A percentile compares a stretch with the other conserved stretches of the same genome.
Evolutionary conservation across 2,329 filamentous ascomycete species (phyloP).

Genomic region (Arthrobotrys entomopaga): DNA sequence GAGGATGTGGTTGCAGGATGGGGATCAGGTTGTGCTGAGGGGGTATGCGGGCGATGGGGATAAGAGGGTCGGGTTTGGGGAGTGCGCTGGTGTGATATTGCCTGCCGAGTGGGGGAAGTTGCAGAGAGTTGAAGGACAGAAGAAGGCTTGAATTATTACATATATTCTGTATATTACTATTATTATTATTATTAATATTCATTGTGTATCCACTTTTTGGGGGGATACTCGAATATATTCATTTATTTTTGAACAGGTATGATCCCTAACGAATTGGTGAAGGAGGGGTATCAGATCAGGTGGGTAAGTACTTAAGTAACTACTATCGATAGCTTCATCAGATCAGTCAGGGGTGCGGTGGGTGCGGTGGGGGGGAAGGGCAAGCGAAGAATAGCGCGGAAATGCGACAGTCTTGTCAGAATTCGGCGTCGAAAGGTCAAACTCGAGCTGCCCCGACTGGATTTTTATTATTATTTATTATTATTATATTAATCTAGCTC

Average conservation of each 20-base stretch:
- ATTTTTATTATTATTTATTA: background rate
- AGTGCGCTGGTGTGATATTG: conserved; percentile 73
- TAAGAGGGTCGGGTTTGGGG: conserved; percentile 78
- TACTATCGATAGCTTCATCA: no score
- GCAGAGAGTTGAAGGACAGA: conserved; percentile 32
- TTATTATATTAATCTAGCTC: background rate
- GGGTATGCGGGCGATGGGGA: conserved; percentile 73
- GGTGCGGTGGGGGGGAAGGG: no score
- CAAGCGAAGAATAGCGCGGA: conserved; percentile 1
- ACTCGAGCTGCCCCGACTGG: background rate
- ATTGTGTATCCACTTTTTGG: background rate
- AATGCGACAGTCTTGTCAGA: conserved; percentile 14
- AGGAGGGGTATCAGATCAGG: no score
- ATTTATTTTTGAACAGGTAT: no score
- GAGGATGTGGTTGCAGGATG: conserved; percentile 77
- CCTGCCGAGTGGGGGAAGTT: conserved; percentile 61
- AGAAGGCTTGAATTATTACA: conserved; percentile 2
- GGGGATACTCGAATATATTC: background rate
- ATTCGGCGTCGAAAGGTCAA: background rate
- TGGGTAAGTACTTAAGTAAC: no score
- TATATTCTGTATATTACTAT: conserved; percentile 3
- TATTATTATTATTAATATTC: no score
- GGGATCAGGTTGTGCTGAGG: conserved; percentile 74
- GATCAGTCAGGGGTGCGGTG: no score
- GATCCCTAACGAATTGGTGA: no score